Base-by-base conservation (phyloP, 2,329 filamentous ascomycete genomes). In the Venturia oleaginea region DNA sequence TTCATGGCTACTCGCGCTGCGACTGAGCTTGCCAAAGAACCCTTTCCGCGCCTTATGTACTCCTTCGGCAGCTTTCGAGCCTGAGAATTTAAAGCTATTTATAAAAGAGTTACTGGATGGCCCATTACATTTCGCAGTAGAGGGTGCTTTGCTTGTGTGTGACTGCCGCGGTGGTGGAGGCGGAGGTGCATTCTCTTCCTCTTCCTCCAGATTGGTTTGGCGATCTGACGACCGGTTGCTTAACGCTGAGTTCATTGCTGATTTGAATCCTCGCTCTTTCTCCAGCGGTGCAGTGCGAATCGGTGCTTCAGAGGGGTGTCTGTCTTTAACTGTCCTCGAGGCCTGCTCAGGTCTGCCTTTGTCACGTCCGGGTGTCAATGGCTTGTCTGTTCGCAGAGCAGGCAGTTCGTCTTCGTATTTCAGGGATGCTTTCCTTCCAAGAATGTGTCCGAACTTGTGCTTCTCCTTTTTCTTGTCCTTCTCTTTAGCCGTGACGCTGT, bases 201-300 rank as follows among this genome's bases (percentile, higher is more conserved):
- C 63, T 13, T 63, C 59, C 22, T 42, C 30, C 3, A 48, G 30
- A 17, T 62, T 43, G 38, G 76, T 73, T 61, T 79, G 77, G 32
- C 90, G 85, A 73, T 95, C 91, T 67, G 86, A 85, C 3, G 90
- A 92, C 69, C 88, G 86, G 69, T 89, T 91, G 67, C 90, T 83
- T 64, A 81, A 75, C 30, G 81, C 80, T 37, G 88, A 84, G 67
- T 75, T 76, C 79, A 90, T 87, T 77, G 88, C 87, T 55, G 88
- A 84, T 68, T 84, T 83, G 70, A 87, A 86, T 3, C 86, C 82
- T 69, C 86, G 84, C 65, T 92, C 90, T 69, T 85, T 83, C 43
- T 85, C 83, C 40, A 86, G 74, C 1, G 88, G 85, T 11, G 89
- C 84, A 1, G 87, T 86, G 72, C 82, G 87, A 62, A 86, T 77